Evolutionary conservation across 495 filamentous ascomycete species (phyloP), one percentile per base, ranked within the genome.

Genomic region (Penicillium maclennaniae): DNA sequence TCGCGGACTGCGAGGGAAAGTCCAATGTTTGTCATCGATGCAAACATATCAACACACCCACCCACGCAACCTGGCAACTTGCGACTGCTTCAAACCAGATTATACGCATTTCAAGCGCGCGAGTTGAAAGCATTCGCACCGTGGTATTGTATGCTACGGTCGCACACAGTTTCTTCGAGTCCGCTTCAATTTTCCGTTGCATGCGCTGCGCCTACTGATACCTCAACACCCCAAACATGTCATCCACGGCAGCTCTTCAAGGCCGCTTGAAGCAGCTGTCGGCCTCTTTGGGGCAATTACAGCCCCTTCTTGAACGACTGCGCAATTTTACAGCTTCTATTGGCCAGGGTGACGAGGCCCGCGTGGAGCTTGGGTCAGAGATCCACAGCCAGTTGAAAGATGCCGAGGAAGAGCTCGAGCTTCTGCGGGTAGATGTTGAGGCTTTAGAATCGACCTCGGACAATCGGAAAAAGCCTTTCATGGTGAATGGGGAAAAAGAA

Each of bases 311-410:
- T 52, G 70, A 83, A 45, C 86, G 87, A 7, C 79, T 96, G 8
- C 78, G 82, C 25, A 86, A 80, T 59, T 77, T 92, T 55, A 79
- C 85, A 36, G 81, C 85, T 54, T 77, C 80, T 76, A 31, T 77
- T 78, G 54, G 75, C 63, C 67, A 77, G 53, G 83, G 83, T 10
- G 80, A 82, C 44, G 81, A 89, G 61, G 83, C 83, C 8, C 80
- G 87, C 28, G 51, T 85, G n/a, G 93, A 96, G 63, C 81, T 98
- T 8, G 82, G 82, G 45, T 70, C 81, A 20, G 89, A 93, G 65
- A 96, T 97, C 50, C 89, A 89, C 60, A 81, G 88, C 57, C 77
- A 79, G 47, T 72, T 98, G 43, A 88, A 89, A 61, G 88, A 93
- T 49, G 83, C 89, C 43, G 90, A 97, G 65, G 84, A 91, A 31